A percentile compares a stretch with the other conserved stretches of the same genome.
These are phyloP conservation scores for Echinochloa phyllopogon DNA, from an alignment of 176 grass and related monocot genomes.

Conservation along the genomic window DNA sequence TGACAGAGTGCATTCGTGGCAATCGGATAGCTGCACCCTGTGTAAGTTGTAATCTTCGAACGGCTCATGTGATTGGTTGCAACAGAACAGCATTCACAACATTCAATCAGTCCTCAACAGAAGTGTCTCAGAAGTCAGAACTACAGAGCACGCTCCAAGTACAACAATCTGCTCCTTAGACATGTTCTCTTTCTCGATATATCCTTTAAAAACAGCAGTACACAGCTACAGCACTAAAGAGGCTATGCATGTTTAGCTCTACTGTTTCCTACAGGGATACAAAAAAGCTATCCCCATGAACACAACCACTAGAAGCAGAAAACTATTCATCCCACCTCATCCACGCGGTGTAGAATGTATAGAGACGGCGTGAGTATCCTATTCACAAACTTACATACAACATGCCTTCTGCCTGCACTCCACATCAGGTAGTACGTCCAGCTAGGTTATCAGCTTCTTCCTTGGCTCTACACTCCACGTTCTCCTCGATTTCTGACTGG, in stretches of 20 bases:
- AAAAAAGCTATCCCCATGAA: constrained; percentile 44
- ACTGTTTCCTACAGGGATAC: constrained; percentile 37
- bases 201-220: neutral
- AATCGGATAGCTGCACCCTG: too few species aligned
- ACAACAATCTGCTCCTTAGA: neutral
- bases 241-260: constrained; percentile 6
- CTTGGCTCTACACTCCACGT: constrained; percentile 9
- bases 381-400: constrained; percentile 47
- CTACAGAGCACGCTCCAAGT: neutral
- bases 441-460: constrained; percentile 8
- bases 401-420: neutral
- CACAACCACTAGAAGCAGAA: neutral
- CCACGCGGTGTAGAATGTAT: constrained; percentile 29
- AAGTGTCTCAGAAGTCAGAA: neutral
- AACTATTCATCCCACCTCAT: constrained; percentile 34
- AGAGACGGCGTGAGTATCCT: neutral
- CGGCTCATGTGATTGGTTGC: too few species aligned
- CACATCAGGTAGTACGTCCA: constrained; percentile 4
- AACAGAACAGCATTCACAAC: too few species aligned
- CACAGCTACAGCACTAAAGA: neutral
- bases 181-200: neutral
- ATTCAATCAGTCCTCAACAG: neutral
- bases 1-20: too few species aligned
- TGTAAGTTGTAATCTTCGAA: too few species aligned
- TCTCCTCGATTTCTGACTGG: constrained; percentile 28